A percentile compares a stretch with the other conserved stretches of the same genome.
phyloP scores from a whole-genome alignment of 2,329 filamentous ascomycete species.

The Aspergillus latus region DNA sequence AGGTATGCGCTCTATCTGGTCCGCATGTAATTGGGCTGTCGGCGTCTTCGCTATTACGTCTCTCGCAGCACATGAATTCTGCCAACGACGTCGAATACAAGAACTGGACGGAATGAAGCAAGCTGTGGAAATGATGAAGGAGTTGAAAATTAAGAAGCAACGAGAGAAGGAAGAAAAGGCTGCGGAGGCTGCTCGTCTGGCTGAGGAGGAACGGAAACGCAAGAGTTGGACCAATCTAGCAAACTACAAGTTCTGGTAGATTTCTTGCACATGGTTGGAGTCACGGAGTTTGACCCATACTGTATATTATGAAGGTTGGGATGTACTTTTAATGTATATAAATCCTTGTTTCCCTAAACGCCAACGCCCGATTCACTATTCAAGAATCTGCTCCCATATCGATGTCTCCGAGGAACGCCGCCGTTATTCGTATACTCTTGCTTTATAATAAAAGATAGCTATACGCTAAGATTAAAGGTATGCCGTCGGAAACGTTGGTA shows the following conservation, averaged over 20 bases:
- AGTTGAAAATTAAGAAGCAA: constrained; percentile 67
- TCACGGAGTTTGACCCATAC: constrained; percentile 33
- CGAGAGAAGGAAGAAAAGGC: constrained; percentile 46
- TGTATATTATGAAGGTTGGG: constrained; percentile 25
- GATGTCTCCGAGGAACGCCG: constrained; percentile 14
- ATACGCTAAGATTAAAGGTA: not conserved
- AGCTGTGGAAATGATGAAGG: constrained; percentile 77
- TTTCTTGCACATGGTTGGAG: constrained; percentile 26
- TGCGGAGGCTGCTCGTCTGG: constrained; percentile 36
- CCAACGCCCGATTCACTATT: constrained; percentile 13
- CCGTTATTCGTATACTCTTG: constrained; percentile 4
- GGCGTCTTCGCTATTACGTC: constrained; percentile 70
- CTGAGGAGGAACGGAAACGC: constrained; percentile 41
- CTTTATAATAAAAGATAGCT: constrained; percentile 10
- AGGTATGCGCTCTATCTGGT: constrained; percentile 58
- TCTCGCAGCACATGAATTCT: constrained; percentile 78
- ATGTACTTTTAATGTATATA: constrained; percentile 24
- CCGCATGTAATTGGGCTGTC: constrained; percentile 82
- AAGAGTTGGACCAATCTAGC: constrained; percentile 46
- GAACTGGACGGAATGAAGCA: constrained; percentile 83
- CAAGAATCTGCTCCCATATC: constrained; percentile 17
- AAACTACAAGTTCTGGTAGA: constrained; percentile 51
- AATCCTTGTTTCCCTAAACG: constrained; percentile 16
- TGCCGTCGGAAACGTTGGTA: not conserved
- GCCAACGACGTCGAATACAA: constrained; percentile 69